These are phyloP conservation scores for Plasmodium knowlesi DNA, from an alignment of 169 alveolate species.

Conservation along the genomic window DNA sequence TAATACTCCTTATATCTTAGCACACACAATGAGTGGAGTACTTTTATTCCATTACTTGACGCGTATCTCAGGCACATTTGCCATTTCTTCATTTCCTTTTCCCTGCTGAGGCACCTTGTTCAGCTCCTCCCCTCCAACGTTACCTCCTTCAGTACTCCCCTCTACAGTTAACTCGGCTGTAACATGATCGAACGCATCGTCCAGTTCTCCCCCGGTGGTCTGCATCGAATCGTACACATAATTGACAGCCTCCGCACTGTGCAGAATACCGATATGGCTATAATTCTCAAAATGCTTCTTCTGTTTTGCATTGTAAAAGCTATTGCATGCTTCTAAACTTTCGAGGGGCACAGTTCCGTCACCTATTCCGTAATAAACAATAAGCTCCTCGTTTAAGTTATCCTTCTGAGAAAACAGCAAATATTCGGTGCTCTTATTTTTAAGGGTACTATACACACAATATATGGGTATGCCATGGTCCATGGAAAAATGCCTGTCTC, in stretches of 20 bases:
- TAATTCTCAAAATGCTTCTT: background rate
- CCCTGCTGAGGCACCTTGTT: background rate
- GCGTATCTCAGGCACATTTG: background rate
- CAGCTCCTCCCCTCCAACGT: background rate
- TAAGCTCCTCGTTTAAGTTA: constrained; percentile 13
- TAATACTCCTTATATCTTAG: background rate
- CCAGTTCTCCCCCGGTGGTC: background rate
- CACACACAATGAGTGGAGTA: background rate
- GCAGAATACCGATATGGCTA: constrained; percentile 17
- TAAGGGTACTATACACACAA: constrained; percentile 36
- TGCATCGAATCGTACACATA: constrained; percentile 19
- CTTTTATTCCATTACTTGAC: background rate
- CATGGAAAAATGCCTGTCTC: constrained; percentile 2
- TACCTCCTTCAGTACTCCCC: background rate
- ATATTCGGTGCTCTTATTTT: constrained; percentile 30
- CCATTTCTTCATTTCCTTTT: background rate
- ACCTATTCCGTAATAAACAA: constrained; percentile 33
- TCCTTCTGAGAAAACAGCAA: constrained; percentile 7
- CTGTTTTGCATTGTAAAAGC: background rate
- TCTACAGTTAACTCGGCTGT: background rate
- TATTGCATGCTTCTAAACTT: constrained; percentile 41
- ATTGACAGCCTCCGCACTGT: background rate
- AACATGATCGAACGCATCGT: background rate
- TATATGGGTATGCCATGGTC: constrained; percentile 65
- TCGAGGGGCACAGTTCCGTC: constrained; percentile 49